These are phyloP conservation scores for Calonectria hawksworthii DNA, from an alignment of 2,329 filamentous ascomycete species.

Conservation along the genomic window DNA sequence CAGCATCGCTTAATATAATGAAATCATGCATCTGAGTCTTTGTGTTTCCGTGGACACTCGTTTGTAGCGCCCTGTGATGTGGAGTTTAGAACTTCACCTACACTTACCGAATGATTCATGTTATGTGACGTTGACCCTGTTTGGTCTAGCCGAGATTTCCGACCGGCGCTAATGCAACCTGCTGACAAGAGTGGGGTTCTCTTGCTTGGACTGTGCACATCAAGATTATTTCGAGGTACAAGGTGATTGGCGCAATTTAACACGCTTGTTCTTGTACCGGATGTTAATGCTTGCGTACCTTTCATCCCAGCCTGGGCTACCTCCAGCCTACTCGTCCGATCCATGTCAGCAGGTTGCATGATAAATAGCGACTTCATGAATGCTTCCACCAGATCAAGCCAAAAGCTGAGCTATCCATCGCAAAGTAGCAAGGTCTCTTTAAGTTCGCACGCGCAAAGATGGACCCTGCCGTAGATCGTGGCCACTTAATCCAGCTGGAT, in stretches of 20 bases:
- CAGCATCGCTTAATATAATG: neutral
- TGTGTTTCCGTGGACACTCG: neutral
- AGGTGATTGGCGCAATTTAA: accelerated
- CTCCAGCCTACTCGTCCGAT: neutral
- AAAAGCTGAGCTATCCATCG: neutral
- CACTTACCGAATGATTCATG: neutral
- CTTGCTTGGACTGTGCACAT: neutral
- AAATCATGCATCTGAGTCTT: neutral
- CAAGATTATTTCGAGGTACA: neutral
- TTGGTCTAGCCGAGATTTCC: neutral
- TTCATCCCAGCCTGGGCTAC: neutral
- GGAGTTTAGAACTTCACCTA: neutral
- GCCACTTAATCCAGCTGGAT: neutral
- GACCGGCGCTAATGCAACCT: conserved; percentile 9
- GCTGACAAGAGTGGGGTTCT: neutral
- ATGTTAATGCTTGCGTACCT: neutral
- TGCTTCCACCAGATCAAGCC: neutral
- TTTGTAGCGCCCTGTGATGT: neutral
- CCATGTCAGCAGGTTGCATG: conserved; percentile 12
- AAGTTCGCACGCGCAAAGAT: neutral
- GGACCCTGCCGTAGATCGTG: neutral
- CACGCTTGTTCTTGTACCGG: neutral
- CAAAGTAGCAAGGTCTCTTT: neutral
- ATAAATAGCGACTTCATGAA: neutral
- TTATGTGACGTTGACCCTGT: neutral